Evolutionary conservation across 1,284 basidiomycete species (phyloP).

Genomic region (Sporisorium reilianum): DNA sequence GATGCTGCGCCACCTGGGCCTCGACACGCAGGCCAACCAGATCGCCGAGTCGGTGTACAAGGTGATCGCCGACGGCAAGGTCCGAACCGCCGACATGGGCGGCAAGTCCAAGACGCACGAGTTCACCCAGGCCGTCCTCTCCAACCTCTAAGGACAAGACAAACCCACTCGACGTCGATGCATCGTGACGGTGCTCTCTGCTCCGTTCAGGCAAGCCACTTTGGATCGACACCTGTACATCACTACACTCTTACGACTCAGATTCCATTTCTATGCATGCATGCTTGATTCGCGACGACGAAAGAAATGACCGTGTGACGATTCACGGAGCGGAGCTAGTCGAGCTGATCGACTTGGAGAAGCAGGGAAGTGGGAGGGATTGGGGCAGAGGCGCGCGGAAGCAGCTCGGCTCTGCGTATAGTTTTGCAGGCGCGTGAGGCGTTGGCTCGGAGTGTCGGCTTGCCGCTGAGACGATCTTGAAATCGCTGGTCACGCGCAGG

Average conservation of each 20-base stretch:
- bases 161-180: slow-evolving; percentile 21
- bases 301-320: slow-evolving; percentile 13
- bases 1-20: slow-evolving; percentile 98
- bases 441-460: neutral
- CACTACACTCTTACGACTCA: slow-evolving; percentile 17
- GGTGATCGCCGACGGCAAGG: slow-evolving; percentile 88
- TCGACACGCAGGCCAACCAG: slow-evolving; percentile 92
- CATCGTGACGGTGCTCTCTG: too few relatives aligned
- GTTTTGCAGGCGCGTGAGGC: neutral
- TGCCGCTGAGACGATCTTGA: slow-evolving; percentile 7
- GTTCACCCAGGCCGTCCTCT: slow-evolving; percentile 67
- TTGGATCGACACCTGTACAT: slow-evolving; percentile 36
- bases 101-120: slow-evolving; percentile 72
- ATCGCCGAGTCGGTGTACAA: slow-evolving; percentile 94
- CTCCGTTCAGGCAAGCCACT: too few relatives aligned
- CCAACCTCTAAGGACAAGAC: slow-evolving; percentile 54
- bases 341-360: slow-evolving; percentile 6
- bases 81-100: slow-evolving; percentile 95
- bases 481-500: slow-evolving; percentile 17
- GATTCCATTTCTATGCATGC: slow-evolving; percentile 32
- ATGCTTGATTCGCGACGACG: slow-evolving; percentile 33
- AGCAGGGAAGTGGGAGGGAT: slow-evolving; percentile 24
- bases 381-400: slow-evolving; percentile 32
- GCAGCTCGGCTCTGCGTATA: slow-evolving; percentile 32
- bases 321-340: neutral